Percentiles rank a stretch among this genome's conserved stretches.
Conservation (phyloP, 1,284 basidiomycete species). For the Apiotrichum montevideense region DNA sequence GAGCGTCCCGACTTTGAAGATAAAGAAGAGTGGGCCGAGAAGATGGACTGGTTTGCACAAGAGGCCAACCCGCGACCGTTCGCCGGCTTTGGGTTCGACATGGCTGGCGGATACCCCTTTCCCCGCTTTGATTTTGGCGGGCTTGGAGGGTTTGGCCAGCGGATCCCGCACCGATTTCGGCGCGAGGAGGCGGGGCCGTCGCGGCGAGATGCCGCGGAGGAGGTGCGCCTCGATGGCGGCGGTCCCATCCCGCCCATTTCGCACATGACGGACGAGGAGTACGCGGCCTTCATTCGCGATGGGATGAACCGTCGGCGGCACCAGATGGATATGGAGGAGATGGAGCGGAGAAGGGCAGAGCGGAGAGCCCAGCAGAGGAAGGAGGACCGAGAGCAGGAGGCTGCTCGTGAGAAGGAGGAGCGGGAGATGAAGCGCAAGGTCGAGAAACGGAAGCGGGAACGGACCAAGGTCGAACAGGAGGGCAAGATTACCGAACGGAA, state of each 20-base stretch:
- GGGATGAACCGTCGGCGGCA: conserved; percentile 21
- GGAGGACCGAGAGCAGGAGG: not conserved
- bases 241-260: conserved; percentile 18
- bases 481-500: conserved; percentile 9
- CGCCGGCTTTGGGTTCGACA: not conserved
- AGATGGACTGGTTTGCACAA: conserved; percentile 20
- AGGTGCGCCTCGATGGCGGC: too few species aligned
- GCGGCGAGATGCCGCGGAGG: conserved; percentile 7
- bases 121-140: too few species aligned
- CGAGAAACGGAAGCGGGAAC: not conserved
- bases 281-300: conserved; percentile 21
- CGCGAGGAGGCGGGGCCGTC: not conserved
- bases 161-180: too few species aligned
- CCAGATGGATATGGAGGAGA: conserved; percentile 12
- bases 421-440: not conserved
- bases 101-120: too few species aligned
- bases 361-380: not conserved
- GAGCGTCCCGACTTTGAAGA: not conserved
- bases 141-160: too few species aligned
- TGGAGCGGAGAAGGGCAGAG: not conserved
- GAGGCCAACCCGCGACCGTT: conserved; percentile 1
- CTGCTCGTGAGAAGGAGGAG: not conserved
- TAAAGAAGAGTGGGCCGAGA: conserved; percentile 14
- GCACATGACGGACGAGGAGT: conserved; percentile 26
- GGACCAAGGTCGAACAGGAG: not conserved